Conservation (phyloP, 805 yeast species). For the Starmerella apicola region DNA sequence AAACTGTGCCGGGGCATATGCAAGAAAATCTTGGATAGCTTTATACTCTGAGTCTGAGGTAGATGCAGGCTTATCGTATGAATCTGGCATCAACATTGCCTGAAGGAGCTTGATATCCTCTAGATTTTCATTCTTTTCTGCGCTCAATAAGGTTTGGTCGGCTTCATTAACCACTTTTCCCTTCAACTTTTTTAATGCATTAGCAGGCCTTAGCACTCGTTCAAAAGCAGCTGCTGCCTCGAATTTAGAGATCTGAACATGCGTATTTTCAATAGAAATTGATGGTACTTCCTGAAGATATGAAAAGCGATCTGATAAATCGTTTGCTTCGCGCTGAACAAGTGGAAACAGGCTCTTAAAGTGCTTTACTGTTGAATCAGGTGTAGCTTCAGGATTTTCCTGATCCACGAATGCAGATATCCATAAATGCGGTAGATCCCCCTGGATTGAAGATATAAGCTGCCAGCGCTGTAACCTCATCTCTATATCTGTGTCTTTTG, state of each 20-base stretch:
- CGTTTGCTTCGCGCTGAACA: neutral
- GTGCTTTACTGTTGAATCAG: constrained; percentile 21
- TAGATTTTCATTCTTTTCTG: neutral
- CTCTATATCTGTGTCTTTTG: neutral
- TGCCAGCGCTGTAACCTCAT: constrained; percentile 10
- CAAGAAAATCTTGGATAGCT: constrained; percentile 52
- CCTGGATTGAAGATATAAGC: constrained; percentile 1
- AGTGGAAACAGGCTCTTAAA: constrained; percentile 20
- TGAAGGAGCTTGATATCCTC: constrained; percentile 22
- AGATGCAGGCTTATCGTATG: constrained; percentile 9
- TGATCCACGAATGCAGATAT: constrained; percentile 15
- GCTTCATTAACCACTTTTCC: too few relatives aligned
- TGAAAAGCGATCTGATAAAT: constrained; percentile 1
- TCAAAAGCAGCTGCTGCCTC: constrained; percentile 58
- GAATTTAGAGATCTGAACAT: constrained; percentile 55
- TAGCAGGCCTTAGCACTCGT: constrained; percentile 29
- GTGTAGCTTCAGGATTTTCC: constrained; percentile 7
- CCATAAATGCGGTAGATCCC: constrained; percentile 12
- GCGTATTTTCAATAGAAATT: constrained; percentile 37
- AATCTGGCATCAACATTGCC: constrained; percentile 28
- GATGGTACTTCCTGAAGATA: constrained; percentile 8
- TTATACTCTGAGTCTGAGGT: constrained; percentile 27
- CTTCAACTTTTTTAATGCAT: neutral
- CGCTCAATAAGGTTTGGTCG: neutral
- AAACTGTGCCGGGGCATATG: constrained; percentile 50